phyloP scores from a whole-genome alignment of 148 eudicot genomes.

The Suaeda aralocaspica region DNA sequence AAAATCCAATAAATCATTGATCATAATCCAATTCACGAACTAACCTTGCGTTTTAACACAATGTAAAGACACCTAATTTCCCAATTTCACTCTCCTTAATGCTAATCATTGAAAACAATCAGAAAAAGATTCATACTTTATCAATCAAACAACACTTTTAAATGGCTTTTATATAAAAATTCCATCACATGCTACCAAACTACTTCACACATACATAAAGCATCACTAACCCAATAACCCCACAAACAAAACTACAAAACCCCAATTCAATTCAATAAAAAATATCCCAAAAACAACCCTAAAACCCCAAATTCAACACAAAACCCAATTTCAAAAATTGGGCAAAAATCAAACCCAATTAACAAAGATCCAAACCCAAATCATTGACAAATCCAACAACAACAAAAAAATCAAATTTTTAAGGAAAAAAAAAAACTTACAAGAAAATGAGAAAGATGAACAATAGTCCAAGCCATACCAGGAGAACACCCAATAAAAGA shows the following conservation, averaged over 20 bases:
- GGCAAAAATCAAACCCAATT: not conserved
- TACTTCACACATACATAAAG: too few species aligned
- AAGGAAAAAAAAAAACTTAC: conserved; percentile 29
- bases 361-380: not conserved
- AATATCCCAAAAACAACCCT: not conserved
- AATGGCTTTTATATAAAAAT: not conserved
- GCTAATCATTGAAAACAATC: not conserved
- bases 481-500: conserved; percentile 61
- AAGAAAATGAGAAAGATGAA: conserved; percentile 60
- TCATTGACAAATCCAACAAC: too few species aligned
- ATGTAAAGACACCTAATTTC: too few species aligned
- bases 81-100: not conserved
- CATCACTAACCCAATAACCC: not conserved
- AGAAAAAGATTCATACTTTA: not conserved
- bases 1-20: too few species aligned
- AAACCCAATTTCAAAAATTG: not conserved
- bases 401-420: not conserved
- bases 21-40: too few species aligned
- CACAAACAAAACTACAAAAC: not conserved
- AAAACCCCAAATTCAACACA: not conserved
- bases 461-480: conserved; percentile 82
- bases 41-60: too few species aligned
- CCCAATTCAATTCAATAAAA: too few species aligned
- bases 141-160: not conserved
- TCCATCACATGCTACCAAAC: not conserved